These are phyloP conservation scores for Adansonia digitata DNA, from an alignment of 345 rosid genomes.

Conservation along the genomic window DNA sequence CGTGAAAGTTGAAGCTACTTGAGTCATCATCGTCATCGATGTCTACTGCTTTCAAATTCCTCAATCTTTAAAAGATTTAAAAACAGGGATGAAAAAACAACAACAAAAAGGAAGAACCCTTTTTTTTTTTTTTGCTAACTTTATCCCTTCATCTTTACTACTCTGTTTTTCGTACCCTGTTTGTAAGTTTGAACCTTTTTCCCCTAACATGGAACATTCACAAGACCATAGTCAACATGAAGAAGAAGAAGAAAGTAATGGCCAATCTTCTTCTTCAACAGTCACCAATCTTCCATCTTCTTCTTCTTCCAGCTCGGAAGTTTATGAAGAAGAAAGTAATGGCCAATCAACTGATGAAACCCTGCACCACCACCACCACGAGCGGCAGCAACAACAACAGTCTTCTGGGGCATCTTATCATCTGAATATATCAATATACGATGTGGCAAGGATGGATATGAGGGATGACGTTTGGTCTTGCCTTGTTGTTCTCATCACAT, in stretches of 20 bases:
- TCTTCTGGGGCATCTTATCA: constrained; percentile 22
- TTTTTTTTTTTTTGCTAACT: not conserved
- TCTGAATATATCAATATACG: constrained; percentile 22
- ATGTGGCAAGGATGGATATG: constrained; percentile 6
- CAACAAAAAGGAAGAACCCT: too few relatives aligned
- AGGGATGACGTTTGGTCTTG: constrained; percentile 45
- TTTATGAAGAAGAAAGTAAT: constrained; percentile 17
- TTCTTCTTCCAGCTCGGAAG: constrained; percentile 22
- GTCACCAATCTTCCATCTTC: constrained; percentile 6
- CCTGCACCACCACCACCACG: constrained; percentile 3
- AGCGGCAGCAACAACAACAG: constrained; percentile 9
- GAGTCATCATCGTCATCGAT: not conserved
- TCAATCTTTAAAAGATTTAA: not conserved
- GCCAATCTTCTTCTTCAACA: constrained; percentile 12
- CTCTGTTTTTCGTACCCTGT: not conserved
- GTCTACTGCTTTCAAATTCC: constrained; percentile 2
- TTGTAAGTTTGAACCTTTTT: not conserved
- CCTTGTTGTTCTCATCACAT: constrained; percentile 29
- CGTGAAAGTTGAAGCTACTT: too few relatives aligned
- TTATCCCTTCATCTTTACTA: not conserved
- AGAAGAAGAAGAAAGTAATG: too few relatives aligned
- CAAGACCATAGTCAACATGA: constrained; percentile 10
- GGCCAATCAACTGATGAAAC: constrained; percentile 10
- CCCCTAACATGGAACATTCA: constrained; percentile 28
- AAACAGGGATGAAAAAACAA: too few relatives aligned